Base-by-base conservation (phyloP, 2,329 filamentous ascomycete genomes). In the Rachicladosporium sp. region DNA sequence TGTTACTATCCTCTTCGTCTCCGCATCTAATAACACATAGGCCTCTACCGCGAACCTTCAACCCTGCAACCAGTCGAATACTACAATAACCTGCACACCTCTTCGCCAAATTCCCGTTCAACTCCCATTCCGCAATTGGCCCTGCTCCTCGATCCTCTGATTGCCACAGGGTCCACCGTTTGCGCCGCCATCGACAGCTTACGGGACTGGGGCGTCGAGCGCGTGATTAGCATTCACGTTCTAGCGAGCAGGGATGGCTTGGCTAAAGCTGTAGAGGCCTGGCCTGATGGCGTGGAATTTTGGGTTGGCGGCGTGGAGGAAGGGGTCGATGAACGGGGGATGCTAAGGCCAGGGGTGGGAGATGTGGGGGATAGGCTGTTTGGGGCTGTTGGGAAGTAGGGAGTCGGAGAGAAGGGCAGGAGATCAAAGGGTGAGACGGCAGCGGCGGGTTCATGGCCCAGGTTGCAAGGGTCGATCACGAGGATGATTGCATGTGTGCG, bases 41-140 rank as follows among this genome's bases (percentile, higher is more conserved):
- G 91, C 49, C 80, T 96, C 56, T 96, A 89, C 71, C 85, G 88
- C 56, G 88, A 95, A 60, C 85, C 82, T 44, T 76, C 77, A 41
- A 89, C 84, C 33, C 78, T 95, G 41, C 78, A 86, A 54, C 86
- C 88, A 3, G 88, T 95, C 43, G 88, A 94, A 65, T 94, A 95
- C 73, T 95, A 95, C 74, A 95, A 95, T 70, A 94, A 94, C 63
- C 78, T 95, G 12, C 87, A 87, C 30, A 80, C 84, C 63, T n/a
- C n/a, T n/a, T n/a, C n/a, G n/a, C n/a, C n/a, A n/a, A n/a, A n/a
- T n/a, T n/a, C 63, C 81, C 85, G 64, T 53, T 51, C 31, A 42
- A n/a, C 81, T n/a, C n/a, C 23, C 23, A 59, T 62, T 10, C 62
- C 74, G 1, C 69, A 74, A 13, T 69, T 94, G 9, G 87, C 87